Base-by-base conservation (phyloP, 1,284 basidiomycete genomes). In the Trametes versicolor region DNA sequence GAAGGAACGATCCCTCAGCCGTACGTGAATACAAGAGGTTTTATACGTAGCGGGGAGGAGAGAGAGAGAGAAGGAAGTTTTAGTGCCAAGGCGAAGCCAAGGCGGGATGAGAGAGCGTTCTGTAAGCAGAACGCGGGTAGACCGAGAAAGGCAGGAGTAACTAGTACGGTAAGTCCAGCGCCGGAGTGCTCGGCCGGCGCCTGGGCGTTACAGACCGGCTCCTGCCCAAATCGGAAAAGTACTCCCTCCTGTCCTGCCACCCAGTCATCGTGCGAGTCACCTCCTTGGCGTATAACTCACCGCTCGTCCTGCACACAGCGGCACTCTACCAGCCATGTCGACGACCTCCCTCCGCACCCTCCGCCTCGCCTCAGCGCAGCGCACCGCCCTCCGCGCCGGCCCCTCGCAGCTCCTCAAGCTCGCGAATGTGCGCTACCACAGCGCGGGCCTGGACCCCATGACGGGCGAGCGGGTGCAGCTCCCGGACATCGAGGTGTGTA, bases 401-500 rank as follows among this genome's bases (percentile, higher is more conserved):
- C 53, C 60, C 43, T 63, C 51, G n/a, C 53, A 55, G 43, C 45
- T 60, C 25, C 63, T 67, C 60, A 62, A 43, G 43, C 58, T 65
- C 54, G 53, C 60, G 48, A 39, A 59, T 50, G 64, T 62, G 37
- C 67, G 73, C 49, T 71, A 59, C 49, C 70, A 59, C 54, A 70
- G 62, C 62, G 72, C 73, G 4, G 29, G 29, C 17, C 70, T 64
- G 49, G 69, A 70, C 53, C 72, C 72, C 43, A 68, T 71, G 67
- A 73, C 71, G 21, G 71, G 72, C 60, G 73, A 72, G 61, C 52
- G 69, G 45, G 71, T 64, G n/a, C 64, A 67, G 37, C 61, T 73
- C 12, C 71, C 75, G 21, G 75, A 76, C 58, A 74, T 78, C 53
- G 72, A 78, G 71, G 77, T 73, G 43, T n/a, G 48, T 63, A 12